Conservation (phyloP, 139 green algal species). For the Protoeuglena noctilucae region DNA sequence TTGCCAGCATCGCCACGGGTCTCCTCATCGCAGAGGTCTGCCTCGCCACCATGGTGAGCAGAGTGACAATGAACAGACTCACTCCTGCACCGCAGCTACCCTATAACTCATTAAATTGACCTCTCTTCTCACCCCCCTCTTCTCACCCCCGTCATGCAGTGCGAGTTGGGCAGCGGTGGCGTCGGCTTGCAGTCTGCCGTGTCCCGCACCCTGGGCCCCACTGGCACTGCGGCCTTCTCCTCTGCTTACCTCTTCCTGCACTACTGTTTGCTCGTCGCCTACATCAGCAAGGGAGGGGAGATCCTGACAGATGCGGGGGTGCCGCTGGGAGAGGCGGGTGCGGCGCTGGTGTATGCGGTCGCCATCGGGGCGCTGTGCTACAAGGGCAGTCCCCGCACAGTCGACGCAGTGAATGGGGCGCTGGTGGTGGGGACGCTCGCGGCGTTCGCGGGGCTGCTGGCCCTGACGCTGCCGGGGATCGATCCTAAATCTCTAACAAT, state of each 20-base stretch:
- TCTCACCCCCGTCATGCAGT: neutral
- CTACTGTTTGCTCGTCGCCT: constrained; percentile 50
- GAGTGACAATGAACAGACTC: neutral
- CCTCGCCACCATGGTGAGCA: constrained; percentile 11
- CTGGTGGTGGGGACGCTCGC: constrained; percentile 24
- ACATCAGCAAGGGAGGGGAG: constrained; percentile 14
- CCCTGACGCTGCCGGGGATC: constrained; percentile 11
- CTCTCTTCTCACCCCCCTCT: neutral
- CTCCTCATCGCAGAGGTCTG: constrained; percentile 12
- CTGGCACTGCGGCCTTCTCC: constrained; percentile 15
- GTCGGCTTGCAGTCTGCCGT: too few species aligned
- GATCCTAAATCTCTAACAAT: too few species aligned
- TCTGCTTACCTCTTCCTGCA: constrained; percentile 52
- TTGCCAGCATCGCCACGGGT: too few species aligned
- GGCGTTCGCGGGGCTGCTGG: constrained; percentile 33
- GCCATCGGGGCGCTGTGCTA: constrained; percentile 41
- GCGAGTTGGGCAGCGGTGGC: neutral
- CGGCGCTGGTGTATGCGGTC: constrained; percentile 15
- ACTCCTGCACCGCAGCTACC: too few species aligned
- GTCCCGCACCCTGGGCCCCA: constrained; percentile 32
- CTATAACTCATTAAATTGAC: too few species aligned
- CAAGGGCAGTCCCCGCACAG: constrained; percentile 8
- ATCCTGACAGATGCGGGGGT: constrained; percentile 8
- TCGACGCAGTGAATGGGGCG: constrained; percentile 35
- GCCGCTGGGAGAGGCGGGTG: constrained; percentile 3